Evolutionary conservation across 1,284 basidiomycete species (phyloP), one percentile per base, ranked within the genome.

Genomic region (Schizophyllum amplum): DNA sequence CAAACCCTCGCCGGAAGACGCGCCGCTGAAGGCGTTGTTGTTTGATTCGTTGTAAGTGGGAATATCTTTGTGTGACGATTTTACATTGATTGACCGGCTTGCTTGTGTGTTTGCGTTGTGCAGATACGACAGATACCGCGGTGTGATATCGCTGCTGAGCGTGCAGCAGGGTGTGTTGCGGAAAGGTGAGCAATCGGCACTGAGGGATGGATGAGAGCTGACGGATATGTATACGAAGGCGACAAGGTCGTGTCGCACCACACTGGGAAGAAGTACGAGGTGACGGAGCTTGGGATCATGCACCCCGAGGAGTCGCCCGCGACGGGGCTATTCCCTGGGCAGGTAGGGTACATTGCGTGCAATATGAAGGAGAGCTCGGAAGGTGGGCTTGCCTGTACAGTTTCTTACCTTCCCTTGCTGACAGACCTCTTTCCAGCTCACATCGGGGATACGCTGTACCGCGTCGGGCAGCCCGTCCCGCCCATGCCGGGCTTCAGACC

Each of bases 321-420:
- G 0, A 75, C 76, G 7, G 79, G 81, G 51, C 72, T 98, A 55
- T 79, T 81, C 53, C 86, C 92, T 52, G 94, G 94, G 2, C 95
- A 98, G 75, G 95, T 98, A 17, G 94, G 94, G 25, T 94, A 84
- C 68, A 82, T 90, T 57, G 81, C 92, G 1, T 98, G 94, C 71
- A 98, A 94, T 67, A 99, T 99, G 96, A 99, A 98, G 71, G 90
- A 98, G 66, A 92, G 92, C 15, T 85, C 87, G n/a, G 96, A 99
- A 77, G 95, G 94, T 93, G 55, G 53, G 68, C 51, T 48, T 50
- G 24, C 60, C 27, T 53, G 33, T 57, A 24, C 60, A 50, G 24
- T 52, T 50, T n/a, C 20, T 46, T 15, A 6, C 53, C n/a, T 24
- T 9, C 42, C 33, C 24, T 25, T 24, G 55, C 42, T 63, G 57